phyloP scores from a whole-genome alignment of 1,284 basidiomycete species.

The Trichosporon sp. region DNA sequence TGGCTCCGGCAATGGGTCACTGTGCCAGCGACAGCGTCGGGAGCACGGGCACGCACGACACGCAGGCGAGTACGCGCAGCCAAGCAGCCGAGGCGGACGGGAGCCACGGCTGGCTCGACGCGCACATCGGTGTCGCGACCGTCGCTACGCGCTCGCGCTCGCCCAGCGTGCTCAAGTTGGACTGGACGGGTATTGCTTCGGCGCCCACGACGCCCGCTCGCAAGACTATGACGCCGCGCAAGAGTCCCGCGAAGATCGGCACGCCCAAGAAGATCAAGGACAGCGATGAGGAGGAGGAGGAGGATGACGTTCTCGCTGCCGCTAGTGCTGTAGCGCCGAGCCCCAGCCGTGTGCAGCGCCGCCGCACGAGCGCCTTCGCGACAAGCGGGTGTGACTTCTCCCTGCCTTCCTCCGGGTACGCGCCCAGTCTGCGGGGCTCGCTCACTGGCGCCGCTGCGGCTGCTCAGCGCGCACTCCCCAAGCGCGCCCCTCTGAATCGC shows the following conservation, averaged over 20 bases:
- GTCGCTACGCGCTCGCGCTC: background rate
- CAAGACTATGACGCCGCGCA: background rate
- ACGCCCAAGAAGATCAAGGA: background rate
- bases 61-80: background rate
- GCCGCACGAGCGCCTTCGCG: background rate
- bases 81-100: background rate
- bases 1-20: background rate
- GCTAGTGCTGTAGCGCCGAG: background rate
- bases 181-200: background rate
- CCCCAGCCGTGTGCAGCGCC: background rate
- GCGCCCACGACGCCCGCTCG: background rate
- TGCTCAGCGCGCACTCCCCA: background rate
- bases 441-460: background rate
- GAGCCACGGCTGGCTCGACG: constrained; percentile 12
- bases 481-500: background rate
- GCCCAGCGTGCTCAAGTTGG: background rate
- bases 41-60: background rate
- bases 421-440: background rate
- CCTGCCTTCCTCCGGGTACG: background rate
- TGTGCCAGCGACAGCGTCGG: background rate
- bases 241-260: background rate
- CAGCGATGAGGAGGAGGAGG: background rate
- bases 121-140: background rate
- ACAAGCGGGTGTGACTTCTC: constrained; percentile 14
- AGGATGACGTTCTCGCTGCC: background rate